Evolutionary conservation across 805 yeast species (phyloP), one percentile per base, ranked within the genome.

Genomic region (Wickerhamiella spandovensis): DNA sequence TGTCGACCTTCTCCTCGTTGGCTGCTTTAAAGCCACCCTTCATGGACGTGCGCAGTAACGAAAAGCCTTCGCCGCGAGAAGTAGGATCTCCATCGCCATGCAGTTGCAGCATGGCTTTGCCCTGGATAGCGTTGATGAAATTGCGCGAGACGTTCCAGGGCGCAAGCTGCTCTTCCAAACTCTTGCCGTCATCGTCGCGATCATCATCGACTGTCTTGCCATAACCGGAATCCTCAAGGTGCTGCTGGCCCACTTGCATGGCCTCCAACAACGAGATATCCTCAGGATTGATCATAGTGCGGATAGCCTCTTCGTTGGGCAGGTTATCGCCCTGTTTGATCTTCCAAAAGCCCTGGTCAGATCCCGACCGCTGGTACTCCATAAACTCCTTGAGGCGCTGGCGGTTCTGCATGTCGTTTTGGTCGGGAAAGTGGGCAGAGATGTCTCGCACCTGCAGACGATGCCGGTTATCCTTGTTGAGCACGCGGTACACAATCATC

Each of bases 41-140:
- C 86, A 90, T 94, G 0, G 97, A 86, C 0, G 96, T 84, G 56
- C 89, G 76, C 58, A 89, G 72, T 56, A 90, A 84, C 9, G 95
- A 86, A 56, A 84, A 84, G 0, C 90, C 95, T 56, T 86, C 84
- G 2, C 95, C 92, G 55, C 84, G 78, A 22, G 95, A 95, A 0
- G 95, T 80, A 1, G 95, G 95, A 64, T 92, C 97, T 46, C 97
- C 97, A 49, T 82, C 89, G 13, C 96, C 96, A 62, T 86, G 86
- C 23, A 92, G 76, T 61, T 88, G 96, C 43, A 92, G 73, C 97
- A 92, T 92, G 0, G 97, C 94, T 60, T 94, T 89, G 50, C 96
- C 95, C 63, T 89, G 97, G 22, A 95, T 88, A 2, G 97, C 92
- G 64, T 81, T 85, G 49, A 89, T 79, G 61, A 92, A 92, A 65